These are phyloP conservation scores for Panicum miliaceum DNA, from an alignment of 176 grass and related monocot genomes.

Conservation along the genomic window DNA sequence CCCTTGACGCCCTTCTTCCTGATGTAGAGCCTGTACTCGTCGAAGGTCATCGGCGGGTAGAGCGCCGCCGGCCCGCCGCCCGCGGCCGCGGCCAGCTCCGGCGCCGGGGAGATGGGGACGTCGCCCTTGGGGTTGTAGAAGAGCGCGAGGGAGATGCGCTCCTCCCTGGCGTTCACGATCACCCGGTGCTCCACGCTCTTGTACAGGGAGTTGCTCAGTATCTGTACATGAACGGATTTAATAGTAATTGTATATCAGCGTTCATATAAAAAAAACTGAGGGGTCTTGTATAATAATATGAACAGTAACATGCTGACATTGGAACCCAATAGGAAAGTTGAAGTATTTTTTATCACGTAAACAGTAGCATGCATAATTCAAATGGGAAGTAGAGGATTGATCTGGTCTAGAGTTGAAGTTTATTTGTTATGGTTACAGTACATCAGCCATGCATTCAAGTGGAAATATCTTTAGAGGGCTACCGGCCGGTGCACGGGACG, in stretches of 20 bases:
- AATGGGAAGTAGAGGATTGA: neutral
- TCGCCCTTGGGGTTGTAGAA: constrained; percentile 87
- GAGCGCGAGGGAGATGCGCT: constrained; percentile 81
- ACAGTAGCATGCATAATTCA: constrained; percentile 10
- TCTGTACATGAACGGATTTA: constrained; percentile 31
- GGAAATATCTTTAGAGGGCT: neutral
- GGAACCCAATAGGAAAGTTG: neutral
- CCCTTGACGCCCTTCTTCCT: constrained; percentile 72
- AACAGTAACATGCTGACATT: neutral
- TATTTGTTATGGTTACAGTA: neutral
- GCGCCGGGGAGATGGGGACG: constrained; percentile 56
- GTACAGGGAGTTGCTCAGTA: constrained; percentile 72
- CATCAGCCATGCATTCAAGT: neutral
- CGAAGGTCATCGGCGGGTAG: constrained; percentile 78
- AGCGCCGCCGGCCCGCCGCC: constrained; percentile 51
- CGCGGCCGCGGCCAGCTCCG: constrained; percentile 47
- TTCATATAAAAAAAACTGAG: neutral
- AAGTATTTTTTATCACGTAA: neutral
- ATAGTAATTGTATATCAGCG: neutral
- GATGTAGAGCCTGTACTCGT: constrained; percentile 66
- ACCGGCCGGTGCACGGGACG: neutral
- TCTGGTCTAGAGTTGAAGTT: neutral
- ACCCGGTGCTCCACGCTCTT: constrained; percentile 89
- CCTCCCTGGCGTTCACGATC: constrained; percentile 57
- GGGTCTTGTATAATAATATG: neutral